Evolutionary conservation across 164 flowering plant genomes (phyloP).

Genomic region (Magnolia sinica): DNA sequence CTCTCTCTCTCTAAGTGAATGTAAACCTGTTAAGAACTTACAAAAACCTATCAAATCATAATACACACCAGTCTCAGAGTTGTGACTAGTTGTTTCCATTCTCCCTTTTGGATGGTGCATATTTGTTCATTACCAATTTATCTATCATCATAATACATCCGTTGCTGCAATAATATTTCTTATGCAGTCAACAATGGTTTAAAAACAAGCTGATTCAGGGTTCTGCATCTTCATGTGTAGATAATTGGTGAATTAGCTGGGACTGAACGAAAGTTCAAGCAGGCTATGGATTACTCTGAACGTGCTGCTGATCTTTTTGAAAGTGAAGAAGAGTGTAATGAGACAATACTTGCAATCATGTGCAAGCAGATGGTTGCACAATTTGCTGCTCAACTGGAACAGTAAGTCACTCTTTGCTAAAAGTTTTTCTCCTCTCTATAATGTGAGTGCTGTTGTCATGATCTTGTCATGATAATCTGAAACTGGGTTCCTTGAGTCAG

Average conservation of each 20-base stretch:
- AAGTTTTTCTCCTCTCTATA: neutral
- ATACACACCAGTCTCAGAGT: too few relatives aligned
- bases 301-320: constrained; percentile 74
- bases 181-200: neutral
- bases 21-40: too few relatives aligned
- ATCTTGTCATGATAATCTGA: too few relatives aligned
- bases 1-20: too few relatives aligned
- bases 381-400: constrained; percentile 66
- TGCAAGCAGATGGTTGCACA: constrained; percentile 43
- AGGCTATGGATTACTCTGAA: constrained; percentile 53
- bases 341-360: too few relatives aligned
- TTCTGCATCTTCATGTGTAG: constrained; percentile 28
- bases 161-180: neutral
- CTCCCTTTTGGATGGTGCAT: too few relatives aligned
- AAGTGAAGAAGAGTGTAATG: constrained; percentile 42
- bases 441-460: too few relatives aligned
- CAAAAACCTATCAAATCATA: too few relatives aligned
- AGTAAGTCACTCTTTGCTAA: constrained; percentile 39
- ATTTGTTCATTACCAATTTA: too few relatives aligned
- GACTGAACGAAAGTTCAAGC: constrained; percentile 48
- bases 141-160: too few relatives aligned
- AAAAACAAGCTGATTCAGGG: neutral
- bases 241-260: constrained; percentile 76
- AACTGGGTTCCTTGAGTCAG: too few relatives aligned
- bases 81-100: too few relatives aligned